Evolutionary conservation across 441 rosid species (phyloP).

Genomic region (Flueggea neowawraea): DNA sequence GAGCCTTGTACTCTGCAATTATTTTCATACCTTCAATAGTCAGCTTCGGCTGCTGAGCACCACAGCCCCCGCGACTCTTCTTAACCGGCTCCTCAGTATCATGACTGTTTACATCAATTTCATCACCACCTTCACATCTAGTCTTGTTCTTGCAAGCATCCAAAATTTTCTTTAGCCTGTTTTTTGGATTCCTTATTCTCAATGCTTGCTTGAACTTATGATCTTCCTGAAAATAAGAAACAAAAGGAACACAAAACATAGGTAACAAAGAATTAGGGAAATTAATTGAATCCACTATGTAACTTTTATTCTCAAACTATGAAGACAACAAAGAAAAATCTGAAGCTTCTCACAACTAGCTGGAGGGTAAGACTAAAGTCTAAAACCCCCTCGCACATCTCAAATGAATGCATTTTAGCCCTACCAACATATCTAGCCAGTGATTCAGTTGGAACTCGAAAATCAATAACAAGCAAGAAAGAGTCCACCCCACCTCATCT

Average conservation of each 20-base stretch:
- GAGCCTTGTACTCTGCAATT: conserved; percentile 85
- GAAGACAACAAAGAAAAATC: no score
- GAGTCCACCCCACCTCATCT: no score
- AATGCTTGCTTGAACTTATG: conserved; percentile 96
- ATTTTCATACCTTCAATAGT: conserved; percentile 98
- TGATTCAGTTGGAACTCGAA: no score
- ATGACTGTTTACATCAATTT: conserved; percentile 61
- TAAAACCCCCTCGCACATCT: neutral
- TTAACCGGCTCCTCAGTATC: conserved; percentile 78
- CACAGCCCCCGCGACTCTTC: conserved; percentile 91
- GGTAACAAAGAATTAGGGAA: neutral
- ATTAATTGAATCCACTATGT: neutral
- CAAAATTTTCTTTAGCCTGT: conserved; percentile 81
- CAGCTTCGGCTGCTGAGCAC: conserved; percentile 79
- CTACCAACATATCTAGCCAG: neutral
- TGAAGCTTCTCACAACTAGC: neutral
- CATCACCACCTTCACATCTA: conserved; percentile 95
- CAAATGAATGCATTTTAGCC: neutral
- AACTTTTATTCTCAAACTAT: no score
- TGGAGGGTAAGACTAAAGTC: neutral
- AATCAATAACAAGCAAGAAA: no score
- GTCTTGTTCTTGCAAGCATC: conserved; percentile 93
- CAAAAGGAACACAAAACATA: neutral
- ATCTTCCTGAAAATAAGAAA: conserved; percentile 60
- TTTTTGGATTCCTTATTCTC: conserved; percentile 91